A percentile compares a stretch with the other conserved stretches of the same genome.
Conservation (phyloP, 1,139 yeast genomes). For the Geotrichum citri-aurantii region DNA sequence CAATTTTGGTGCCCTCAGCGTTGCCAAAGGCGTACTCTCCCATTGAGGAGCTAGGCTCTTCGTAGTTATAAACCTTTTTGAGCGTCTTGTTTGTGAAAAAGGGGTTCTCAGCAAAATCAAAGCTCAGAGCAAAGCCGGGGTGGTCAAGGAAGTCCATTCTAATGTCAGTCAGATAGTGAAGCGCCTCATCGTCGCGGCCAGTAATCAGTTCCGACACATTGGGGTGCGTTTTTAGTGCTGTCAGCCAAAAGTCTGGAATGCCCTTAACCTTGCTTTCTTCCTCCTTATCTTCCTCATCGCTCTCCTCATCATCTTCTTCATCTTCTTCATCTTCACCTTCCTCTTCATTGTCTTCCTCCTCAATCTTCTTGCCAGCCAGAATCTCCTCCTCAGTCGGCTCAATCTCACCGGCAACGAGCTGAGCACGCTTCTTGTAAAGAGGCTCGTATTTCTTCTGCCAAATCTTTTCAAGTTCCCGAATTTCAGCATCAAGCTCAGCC, state of each 20-base stretch:
- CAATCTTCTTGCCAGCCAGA: constrained; percentile 65
- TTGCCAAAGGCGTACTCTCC: constrained; percentile 97
- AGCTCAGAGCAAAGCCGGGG: constrained; percentile 86
- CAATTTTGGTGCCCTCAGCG: constrained; percentile 84
- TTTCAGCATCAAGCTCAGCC: constrained; percentile 85
- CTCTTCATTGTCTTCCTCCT: constrained; percentile 40
- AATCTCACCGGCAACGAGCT: constrained; percentile 60
- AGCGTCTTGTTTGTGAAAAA: constrained; percentile 68
- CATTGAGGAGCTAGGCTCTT: constrained; percentile 43
- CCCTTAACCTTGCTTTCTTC: constrained; percentile 50
- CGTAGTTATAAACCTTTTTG: constrained; percentile 81
- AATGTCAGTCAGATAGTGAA: constrained; percentile 62
- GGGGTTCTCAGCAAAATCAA: constrained; percentile 72
- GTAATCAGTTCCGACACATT: constrained; percentile 81
- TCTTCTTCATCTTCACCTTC: constrained; percentile 44
- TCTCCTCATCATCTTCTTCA: constrained; percentile 42
- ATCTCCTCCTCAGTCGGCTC: constrained; percentile 81
- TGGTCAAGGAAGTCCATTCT: constrained; percentile 75
- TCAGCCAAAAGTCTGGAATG: constrained; percentile 93
- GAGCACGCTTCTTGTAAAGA: constrained; percentile 65
- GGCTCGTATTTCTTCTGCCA: constrained; percentile 72
- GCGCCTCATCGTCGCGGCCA: constrained; percentile 85
- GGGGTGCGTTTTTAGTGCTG: constrained; percentile 83
- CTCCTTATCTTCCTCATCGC: constrained; percentile 35
- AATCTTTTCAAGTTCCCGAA: constrained; percentile 79